Evolutionary conservation across 2,329 filamentous ascomycete species (phyloP).

Genomic region (Xylaria hypoxylon): DNA sequence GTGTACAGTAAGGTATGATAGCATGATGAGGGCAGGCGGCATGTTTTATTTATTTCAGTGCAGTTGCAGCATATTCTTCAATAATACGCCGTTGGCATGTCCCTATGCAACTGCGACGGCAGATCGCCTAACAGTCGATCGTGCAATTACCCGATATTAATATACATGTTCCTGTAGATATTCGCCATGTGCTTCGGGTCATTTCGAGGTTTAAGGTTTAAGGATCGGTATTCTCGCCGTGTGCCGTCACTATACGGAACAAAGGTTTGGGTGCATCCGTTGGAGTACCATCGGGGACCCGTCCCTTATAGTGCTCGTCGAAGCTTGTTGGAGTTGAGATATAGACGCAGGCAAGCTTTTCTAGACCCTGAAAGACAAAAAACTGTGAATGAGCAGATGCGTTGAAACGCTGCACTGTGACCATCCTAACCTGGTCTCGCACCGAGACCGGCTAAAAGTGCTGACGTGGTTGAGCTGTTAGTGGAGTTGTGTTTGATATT

Average conservation of each 20-base stretch:
- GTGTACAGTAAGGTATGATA: constrained; percentile 19
- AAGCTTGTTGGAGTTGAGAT: constrained; percentile 18
- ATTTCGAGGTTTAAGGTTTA: neutral
- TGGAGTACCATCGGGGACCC: constrained; percentile 25
- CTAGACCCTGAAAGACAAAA: constrained; percentile 23
- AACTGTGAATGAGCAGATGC: constrained; percentile 23
- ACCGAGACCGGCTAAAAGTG: constrained; percentile 38
- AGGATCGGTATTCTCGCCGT: constrained; percentile 21
- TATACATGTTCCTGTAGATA: constrained; percentile 14
- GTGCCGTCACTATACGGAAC: constrained; percentile 22
- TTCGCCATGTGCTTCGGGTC: constrained; percentile 1
- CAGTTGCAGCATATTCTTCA: constrained; percentile 17
- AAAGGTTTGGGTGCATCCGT: constrained; percentile 20
- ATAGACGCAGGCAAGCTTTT: constrained; percentile 21
- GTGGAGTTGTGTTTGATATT: constrained; percentile 22
- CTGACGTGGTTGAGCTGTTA: constrained; percentile 35
- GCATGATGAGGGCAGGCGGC: constrained; percentile 14
- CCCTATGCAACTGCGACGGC: constrained; percentile 17
- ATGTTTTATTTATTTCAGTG: constrained; percentile 21
- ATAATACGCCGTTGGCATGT: constrained; percentile 14
- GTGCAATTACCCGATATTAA: constrained; percentile 19
- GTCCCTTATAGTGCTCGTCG: constrained; percentile 21
- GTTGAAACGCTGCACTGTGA: constrained; percentile 39
- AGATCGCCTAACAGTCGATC: constrained; percentile 31
- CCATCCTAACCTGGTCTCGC: constrained; percentile 38